Evolutionary conservation across 164 flowering plant species (phyloP), one percentile per base, ranked within the genome.

Genomic region (Vitis labrusca): DNA sequence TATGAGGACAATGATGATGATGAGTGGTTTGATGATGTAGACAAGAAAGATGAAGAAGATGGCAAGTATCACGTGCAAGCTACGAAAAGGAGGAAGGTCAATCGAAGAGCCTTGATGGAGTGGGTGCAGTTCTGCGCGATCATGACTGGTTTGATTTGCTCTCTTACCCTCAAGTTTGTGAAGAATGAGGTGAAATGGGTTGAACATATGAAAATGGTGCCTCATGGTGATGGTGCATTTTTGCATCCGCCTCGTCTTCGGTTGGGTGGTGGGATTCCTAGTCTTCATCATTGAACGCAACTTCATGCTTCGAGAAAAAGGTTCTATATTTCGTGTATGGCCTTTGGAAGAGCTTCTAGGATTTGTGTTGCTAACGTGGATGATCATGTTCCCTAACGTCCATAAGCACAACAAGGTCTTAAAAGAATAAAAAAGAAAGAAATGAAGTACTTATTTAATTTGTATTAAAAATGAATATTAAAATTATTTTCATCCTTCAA

Each of bases 321-420:
- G 85, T 86, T 6, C 69, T 86, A 3, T 82, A 86, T 66, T 86
- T 86, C 48, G 85, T 86, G 8, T 82, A 76, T 19, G 89, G 86
- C 0, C 59, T 86, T 1, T 60, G 85, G 0, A 79, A 72, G 49
- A 76, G 80, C 48, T 67, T 86, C 50, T 80, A 79, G 29, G 78
- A 79, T 58, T 86, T 1, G 85, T 78, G 15, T 59, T 84, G 0
- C n/a, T 81, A 3, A 59, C 82, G 0, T 86, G 87, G 86, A 48
- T 61, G 29, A 27, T 80, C 60, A 77, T 85, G 72, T 78, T 83
- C 71, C 74, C 70, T 0, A 71, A 73, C 3, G 73, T 73, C 10
- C 73, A 78, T 53, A 65, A 66, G 30, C 53, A 76, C 14, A 66
- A 75, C 65, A 60, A 62, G 13, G 64, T 73, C 47, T 64, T 82